Evolutionary conservation across 345 rosid genomes (phyloP), one percentile per base, ranked within the genome.

Genomic region (Reutealis trisperma): DNA sequence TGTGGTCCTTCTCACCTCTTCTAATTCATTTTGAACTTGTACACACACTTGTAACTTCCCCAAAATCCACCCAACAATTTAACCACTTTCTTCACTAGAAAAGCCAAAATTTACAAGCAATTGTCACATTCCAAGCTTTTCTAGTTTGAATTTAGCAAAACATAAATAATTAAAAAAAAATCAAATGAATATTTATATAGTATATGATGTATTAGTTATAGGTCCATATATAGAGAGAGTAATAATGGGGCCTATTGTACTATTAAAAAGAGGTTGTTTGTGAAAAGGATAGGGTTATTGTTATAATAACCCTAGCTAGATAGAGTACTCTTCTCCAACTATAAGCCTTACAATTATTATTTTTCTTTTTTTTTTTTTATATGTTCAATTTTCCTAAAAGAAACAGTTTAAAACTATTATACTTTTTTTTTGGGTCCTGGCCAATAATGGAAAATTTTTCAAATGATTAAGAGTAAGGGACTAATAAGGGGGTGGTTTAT

Each of bases 31-130:
- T 47, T 47, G 51, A 47, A 47, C 51, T 47, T 47, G 14, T 47
- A 47, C 14, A 47, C 51, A 9, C 7, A 2, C 8, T 45, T 45
- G 51, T 45, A 34, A 34, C 41, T 6, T 6, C 37, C 41, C 41
- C 5, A 37, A 37, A 37, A 37, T 4, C 41, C 41, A 37, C 6
- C 41, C 41, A 37, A 37, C 41, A 37, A 37, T 37, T 54, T 21
- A 16, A 32, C 34, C 22, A 34, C 63, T 57, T 2, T n/a, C n/a
- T 70, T 11, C 55, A 34, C 10, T 19, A 8, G 45, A 70, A 52
- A 45, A 63, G 65, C 71, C 76, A 78, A 63, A 24, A 10, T 41
- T 71, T 71, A 18, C 71, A 2, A 11, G 73, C 75, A 71, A 24
- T 19, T 27, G 76, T 64, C 72, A 25, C 54, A 47, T 41, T 71